These are phyloP conservation scores for Aspergillus sp. DNA, from an alignment of 2,329 filamentous ascomycete genomes.

Conservation along the genomic window DNA sequence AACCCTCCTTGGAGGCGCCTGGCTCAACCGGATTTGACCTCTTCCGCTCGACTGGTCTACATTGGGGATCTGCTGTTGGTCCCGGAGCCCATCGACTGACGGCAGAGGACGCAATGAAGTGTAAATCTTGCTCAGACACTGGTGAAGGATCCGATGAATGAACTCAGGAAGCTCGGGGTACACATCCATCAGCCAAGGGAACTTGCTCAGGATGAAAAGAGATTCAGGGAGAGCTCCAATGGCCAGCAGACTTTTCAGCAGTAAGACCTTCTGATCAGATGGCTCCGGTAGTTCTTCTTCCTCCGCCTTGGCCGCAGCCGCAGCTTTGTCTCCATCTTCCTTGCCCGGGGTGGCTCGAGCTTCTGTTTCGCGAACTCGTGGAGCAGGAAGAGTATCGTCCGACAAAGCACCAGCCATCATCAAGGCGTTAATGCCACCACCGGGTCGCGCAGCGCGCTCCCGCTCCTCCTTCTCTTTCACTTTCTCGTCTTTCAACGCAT, in stretches of 20 bases:
- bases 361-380: conserved; percentile 44
- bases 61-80: conserved; percentile 44
- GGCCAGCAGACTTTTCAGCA: conserved; percentile 76
- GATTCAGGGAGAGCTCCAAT: conserved; percentile 91
- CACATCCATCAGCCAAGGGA: conserved; percentile 83
- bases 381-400: conserved; percentile 60
- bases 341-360: conserved; percentile 44
- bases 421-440: conserved; percentile 70
- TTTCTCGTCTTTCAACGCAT: conserved; percentile 59
- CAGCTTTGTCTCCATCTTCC: conserved; percentile 42
- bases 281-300: conserved; percentile 58
- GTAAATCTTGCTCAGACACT: conserved; percentile 72
- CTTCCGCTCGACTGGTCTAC: conserved; percentile 62
- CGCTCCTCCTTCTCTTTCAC: conserved; percentile 70
- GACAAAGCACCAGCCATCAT: conserved; percentile 77
- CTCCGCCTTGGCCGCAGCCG: conserved; percentile 27
- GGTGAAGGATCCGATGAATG: conserved; percentile 75
- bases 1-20: conserved; percentile 55
- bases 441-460: conserved; percentile 62
- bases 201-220: conserved; percentile 81
- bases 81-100: conserved; percentile 36
- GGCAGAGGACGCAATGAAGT: conserved; percentile 43
- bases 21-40: conserved; percentile 56
- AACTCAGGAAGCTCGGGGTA: conserved; percentile 73
- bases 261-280: conserved; percentile 74